Percentiles rank a stretch among this genome's conserved stretches.
Evolutionary conservation across 2,329 filamentous ascomycete genomes (phyloP).

Genomic region (Ceratocystis diversiconidia): DNA sequence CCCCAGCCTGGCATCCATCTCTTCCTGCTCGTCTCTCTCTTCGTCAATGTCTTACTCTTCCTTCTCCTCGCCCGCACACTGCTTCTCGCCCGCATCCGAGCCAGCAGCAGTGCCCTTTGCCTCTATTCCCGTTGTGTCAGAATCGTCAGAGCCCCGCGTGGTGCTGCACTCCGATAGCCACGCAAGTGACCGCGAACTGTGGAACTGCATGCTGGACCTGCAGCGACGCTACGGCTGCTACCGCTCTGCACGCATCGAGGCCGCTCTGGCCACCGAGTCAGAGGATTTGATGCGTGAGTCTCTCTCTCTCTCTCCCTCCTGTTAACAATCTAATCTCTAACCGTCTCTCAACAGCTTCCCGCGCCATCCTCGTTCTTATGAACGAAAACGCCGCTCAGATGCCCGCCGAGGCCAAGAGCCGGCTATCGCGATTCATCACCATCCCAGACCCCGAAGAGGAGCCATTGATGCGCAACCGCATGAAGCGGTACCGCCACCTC

Average conservation of each 20-base stretch:
- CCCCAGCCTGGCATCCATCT: neutral
- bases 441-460: constrained; percentile 18
- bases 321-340: neutral
- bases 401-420: constrained; percentile 21
- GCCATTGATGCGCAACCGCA: constrained; percentile 7
- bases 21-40: constrained; percentile 8
- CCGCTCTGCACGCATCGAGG: constrained; percentile 35
- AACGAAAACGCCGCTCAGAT: constrained; percentile 21
- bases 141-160: neutral
- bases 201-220: constrained; percentile 36
- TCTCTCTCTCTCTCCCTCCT: neutral
- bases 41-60: constrained; percentile 5
- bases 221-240: constrained; percentile 36
- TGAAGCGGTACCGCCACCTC: constrained; percentile 20
- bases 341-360: constrained; percentile 19
- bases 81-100: neutral
- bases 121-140: neutral
- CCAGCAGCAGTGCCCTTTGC: neutral
- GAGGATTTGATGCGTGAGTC: constrained; percentile 34
- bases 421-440: constrained; percentile 18
- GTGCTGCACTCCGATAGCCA: neutral
- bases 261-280: constrained; percentile 31
- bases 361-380: constrained; percentile 21
- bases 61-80: constrained; percentile 4
- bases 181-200: constrained; percentile 25